Percentiles rank a stretch among this genome's conserved stretches.
Conservation (phyloP, 176 grass and related monocot genomes). For the Triticum dicoccoides region DNA sequence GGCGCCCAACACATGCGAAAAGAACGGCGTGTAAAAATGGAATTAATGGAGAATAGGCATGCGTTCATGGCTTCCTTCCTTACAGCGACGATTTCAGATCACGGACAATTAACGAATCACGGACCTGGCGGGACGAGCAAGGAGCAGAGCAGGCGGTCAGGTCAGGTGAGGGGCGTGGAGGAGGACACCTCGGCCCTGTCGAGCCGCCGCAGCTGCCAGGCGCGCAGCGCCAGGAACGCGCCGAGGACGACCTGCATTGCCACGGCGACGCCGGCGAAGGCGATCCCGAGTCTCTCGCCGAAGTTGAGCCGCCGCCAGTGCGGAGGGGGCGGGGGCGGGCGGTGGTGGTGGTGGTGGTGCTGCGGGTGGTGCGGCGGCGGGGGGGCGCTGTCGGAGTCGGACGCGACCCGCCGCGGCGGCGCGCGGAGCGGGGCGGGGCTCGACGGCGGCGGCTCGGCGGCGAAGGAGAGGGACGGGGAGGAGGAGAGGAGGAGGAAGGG, state of each 20-base stretch:
- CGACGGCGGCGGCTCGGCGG: background rate
- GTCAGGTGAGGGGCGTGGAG: slow-evolving; percentile 55
- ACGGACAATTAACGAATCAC: slow-evolving; percentile 24
- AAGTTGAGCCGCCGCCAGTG: slow-evolving; percentile 35
- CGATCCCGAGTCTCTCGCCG: slow-evolving; percentile 55
- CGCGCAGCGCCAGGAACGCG: slow-evolving; percentile 22
- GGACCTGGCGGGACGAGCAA: slow-evolving; percentile 28
- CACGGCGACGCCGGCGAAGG: slow-evolving; percentile 39
- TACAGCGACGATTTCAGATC: slow-evolving; percentile 41
- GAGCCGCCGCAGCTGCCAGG: slow-evolving; percentile 37
- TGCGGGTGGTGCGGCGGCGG: slow-evolving; percentile 3
- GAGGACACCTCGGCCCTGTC: slow-evolving; percentile 49
- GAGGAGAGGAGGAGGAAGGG: slow-evolving; percentile 31
- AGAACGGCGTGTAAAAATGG: slow-evolving; percentile 15
- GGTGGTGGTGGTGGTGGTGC: background rate
- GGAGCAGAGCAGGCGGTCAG: background rate
- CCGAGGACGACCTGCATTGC: slow-evolving; percentile 33
- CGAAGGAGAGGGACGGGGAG: background rate
- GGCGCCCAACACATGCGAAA: background rate
- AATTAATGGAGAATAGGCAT: background rate
- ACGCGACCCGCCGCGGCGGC: slow-evolving; percentile 9
- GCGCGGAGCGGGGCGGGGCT: background rate
- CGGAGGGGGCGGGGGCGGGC: background rate
- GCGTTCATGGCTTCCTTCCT: background rate
- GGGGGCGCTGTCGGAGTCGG: background rate